Evolutionary conservation across 2,329 filamentous ascomycete genomes (phyloP), one percentile per base, ranked within the genome.

Genomic region (Verruconis gallopava): DNA sequence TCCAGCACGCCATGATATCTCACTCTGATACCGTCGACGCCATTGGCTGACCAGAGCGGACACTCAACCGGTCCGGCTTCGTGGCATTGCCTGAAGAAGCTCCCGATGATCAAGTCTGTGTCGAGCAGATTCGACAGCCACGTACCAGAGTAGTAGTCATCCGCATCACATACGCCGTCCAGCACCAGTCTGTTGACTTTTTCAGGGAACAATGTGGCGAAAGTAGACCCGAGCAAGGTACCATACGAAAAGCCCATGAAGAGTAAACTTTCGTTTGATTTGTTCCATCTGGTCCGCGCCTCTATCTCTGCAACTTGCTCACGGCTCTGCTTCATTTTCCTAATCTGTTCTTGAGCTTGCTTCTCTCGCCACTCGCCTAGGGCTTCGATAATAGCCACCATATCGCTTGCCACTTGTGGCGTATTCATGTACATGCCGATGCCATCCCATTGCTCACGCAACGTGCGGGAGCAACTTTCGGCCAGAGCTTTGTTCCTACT

Each of bases 201-300:
- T 15, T 58, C 50, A 3, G 60, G 58, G 35, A 54, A 60, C 57
- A 63, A 59, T 20, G 55, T 56, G 4, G 57, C 56, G 40, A 62
- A 62, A 1, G 58, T 62, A 0, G 50, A 47, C 1, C 60, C 60
- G 4, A 62, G 54, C 21, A 64, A 57, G 0, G 67, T 65, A 1
- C 69, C 69, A 40, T 72, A 72, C 4, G 61, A 66, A 43, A 69
- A 59, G 3, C 68, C 68, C 52, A 57, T 62, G 48, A 65, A 68
- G 17, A 66, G 57, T 12, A 71, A 47, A 40, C 52, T 54, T 38
- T 60, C 55, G 20, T 56, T 43, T 9, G 55, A 55, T 50, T 32
- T 3, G 51, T 39, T 6, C 47, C 49, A 41, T 13, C 12, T 20
- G 4, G 25, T 30, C 28, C 28, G 22, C 15, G 40, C 13, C 12